phyloP scores from a whole-genome alignment of 2,329 filamentous ascomycete genomes.

The Talaromyces piceae region DNA sequence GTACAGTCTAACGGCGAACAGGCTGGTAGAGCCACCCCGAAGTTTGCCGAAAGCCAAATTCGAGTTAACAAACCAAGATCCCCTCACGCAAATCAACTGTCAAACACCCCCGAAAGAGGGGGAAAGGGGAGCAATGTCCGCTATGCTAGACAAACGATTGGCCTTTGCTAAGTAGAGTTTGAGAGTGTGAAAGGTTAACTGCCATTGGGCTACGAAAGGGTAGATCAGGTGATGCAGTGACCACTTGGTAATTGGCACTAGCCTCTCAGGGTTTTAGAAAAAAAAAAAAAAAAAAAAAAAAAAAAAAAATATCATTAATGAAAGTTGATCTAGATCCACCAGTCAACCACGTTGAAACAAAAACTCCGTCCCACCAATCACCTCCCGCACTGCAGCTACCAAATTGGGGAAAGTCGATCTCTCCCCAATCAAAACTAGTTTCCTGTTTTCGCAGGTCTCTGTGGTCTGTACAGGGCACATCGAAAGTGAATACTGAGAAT shows the following conservation, averaged over 20 bases:
- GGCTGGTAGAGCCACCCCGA: not conserved
- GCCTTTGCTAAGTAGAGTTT: not conserved
- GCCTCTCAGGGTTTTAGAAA: not conserved
- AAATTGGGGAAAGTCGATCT: not conserved
- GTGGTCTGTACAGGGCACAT: too few relatives aligned
- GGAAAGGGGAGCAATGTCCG: too few relatives aligned
- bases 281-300: not conserved
- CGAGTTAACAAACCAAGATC: not conserved
- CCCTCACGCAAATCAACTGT: not conserved
- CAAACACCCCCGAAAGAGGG: not conserved
- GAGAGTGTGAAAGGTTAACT: not conserved
- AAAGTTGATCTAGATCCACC: not conserved
- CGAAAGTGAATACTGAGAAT: too few relatives aligned
- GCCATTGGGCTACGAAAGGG: not conserved
- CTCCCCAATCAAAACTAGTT: not conserved
- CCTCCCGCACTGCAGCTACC: not conserved
- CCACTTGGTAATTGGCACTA: not conserved
- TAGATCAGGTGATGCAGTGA: not conserved
- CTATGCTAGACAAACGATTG: too few relatives aligned
- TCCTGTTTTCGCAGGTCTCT: not conserved
- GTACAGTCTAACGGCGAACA: not conserved
- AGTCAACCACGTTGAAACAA: not conserved
- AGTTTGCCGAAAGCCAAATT: not conserved
- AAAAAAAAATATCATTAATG: too few relatives aligned
- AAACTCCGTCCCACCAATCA: not conserved